Conservation (phyloP, 352 stramenopile species). For the Pythium rhizo-oryzae region DNA sequence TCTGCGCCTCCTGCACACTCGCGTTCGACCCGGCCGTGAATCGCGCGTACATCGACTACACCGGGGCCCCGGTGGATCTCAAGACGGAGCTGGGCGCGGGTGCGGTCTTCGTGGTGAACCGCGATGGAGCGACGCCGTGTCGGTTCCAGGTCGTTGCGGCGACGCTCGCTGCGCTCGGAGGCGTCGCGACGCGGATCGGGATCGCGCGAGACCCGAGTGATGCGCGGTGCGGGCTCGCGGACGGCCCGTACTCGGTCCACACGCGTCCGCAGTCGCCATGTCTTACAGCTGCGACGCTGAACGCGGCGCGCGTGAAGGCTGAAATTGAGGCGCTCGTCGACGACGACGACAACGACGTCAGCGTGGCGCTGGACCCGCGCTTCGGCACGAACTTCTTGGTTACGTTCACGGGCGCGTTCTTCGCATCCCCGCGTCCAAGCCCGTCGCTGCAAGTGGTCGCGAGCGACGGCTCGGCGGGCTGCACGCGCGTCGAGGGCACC, state of each 20-base stretch:
- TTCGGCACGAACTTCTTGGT: constrained; percentile 78
- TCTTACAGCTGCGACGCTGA: constrained; percentile 41
- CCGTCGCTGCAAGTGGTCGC: constrained; percentile 50
- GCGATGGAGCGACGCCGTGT: constrained; percentile 41
- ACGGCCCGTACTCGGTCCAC: constrained; percentile 54
- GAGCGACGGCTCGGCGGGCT: constrained; percentile 60
- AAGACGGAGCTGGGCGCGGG: constrained; percentile 69
- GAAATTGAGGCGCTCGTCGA: constrained; percentile 47
- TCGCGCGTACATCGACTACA: constrained; percentile 64
- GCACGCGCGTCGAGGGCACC: constrained; percentile 50
- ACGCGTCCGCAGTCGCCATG: constrained; percentile 54
- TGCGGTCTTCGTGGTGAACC: constrained; percentile 69
- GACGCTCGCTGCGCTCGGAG: constrained; percentile 23
- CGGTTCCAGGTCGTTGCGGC: constrained; percentile 57
- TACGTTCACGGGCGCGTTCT: constrained; percentile 85
- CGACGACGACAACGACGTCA: constrained; percentile 64
- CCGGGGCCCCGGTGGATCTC: constrained; percentile 63
- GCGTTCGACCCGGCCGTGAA: constrained; percentile 42
- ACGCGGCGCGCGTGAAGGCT: constrained; percentile 30
- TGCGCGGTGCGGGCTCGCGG: constrained; percentile 37
- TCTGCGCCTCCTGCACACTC: constrained; percentile 47
- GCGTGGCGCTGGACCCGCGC: constrained; percentile 57
- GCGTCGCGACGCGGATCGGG: constrained; percentile 38
- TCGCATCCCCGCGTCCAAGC: constrained; percentile 39
- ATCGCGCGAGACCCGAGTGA: constrained; percentile 34